A percentile compares a stretch with the other conserved stretches of the same genome.
phyloP scores from a whole-genome alignment of 495 filamentous ascomycete genomes.

The Geopyxis carbonaria region DNA sequence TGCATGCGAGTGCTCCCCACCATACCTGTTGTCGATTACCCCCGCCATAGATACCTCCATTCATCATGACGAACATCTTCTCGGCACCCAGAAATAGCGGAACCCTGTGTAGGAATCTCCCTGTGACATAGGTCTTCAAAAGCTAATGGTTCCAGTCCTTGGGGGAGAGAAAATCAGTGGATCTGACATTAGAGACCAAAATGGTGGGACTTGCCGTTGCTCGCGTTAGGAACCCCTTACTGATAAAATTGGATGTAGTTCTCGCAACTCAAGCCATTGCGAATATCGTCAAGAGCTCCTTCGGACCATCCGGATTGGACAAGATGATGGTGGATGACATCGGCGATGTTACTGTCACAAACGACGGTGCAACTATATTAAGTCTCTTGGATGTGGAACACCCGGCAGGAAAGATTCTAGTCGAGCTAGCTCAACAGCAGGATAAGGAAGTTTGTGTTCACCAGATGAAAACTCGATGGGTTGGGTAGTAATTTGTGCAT shows the following conservation, averaged over 20 bases:
- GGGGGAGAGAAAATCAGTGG: conserved; percentile 91
- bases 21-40: background rate
- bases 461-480: background rate
- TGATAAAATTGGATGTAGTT: conserved; percentile 35
- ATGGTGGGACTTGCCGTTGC: conserved; percentile 40
- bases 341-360: conserved; percentile 97
- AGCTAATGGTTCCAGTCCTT: conserved; percentile 41
- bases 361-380: conserved; percentile 95
- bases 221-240: conserved; percentile 5
- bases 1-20: no score
- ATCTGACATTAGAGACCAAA: conserved; percentile 87
- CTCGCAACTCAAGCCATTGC: conserved; percentile 90
- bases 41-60: conserved; percentile 1
- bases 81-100: conserved; percentile 73
- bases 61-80: conserved; percentile 70
- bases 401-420: conserved; percentile 93
- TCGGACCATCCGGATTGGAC: conserved; percentile 88
- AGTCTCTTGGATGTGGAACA: conserved; percentile 91
- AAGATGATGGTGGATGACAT: conserved; percentile 99
- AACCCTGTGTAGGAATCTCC: conserved; percentile 48
- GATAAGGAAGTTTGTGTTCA: conserved; percentile 59
- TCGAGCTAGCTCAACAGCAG: conserved; percentile 94
- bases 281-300: conserved; percentile 97
- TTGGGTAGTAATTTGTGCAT: background rate
- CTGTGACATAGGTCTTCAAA: conserved; percentile 3